phyloP scores from a whole-genome alignment of 2,329 filamentous ascomycete species.

The Alternaria gaisen region DNA sequence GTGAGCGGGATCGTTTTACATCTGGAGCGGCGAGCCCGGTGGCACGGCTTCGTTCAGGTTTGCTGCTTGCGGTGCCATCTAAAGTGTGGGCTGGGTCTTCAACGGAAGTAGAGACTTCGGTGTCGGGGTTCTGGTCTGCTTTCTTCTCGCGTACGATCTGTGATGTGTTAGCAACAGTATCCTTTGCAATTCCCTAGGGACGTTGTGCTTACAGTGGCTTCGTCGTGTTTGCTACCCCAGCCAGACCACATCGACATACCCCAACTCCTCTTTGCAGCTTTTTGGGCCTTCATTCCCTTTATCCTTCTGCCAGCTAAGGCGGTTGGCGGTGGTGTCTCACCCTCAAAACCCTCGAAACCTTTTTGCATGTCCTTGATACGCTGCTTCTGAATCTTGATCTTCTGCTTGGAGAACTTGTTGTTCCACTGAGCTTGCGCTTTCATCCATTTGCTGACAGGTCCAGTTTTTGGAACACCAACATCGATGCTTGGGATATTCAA shows the following conservation, averaged over 20 bases:
- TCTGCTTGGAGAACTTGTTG: conserved; percentile 72
- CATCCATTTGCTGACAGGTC: conserved; percentile 85
- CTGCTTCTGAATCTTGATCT: conserved; percentile 75
- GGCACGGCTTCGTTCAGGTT: conserved; percentile 18
- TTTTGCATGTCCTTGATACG: conserved; percentile 75
- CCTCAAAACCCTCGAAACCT: conserved; percentile 74
- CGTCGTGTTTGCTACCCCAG: conserved; percentile 90
- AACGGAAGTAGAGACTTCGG: conserved; percentile 41
- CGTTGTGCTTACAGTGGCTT: conserved; percentile 68
- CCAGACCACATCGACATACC: conserved; percentile 84
- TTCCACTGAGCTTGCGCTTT: conserved; percentile 78
- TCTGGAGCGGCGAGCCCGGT: conserved; percentile 11
- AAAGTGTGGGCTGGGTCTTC: conserved; percentile 9
- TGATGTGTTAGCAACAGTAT: conserved; percentile 12
- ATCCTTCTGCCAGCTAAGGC: conserved; percentile 78
- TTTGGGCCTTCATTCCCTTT: conserved; percentile 57
- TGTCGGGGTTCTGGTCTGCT: conserved; percentile 35
- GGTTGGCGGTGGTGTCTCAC: conserved; percentile 82
- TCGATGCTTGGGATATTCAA: conserved; percentile 70
- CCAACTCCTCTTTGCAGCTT: conserved; percentile 72
- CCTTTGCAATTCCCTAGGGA: neutral
- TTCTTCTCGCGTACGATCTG: conserved; percentile 48
- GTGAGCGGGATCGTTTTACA: conserved; percentile 34
- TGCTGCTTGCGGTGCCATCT: conserved; percentile 50
- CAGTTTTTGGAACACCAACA: conserved; percentile 81